Percentiles rank a stretch among this genome's conserved stretches.
Evolutionary conservation across 2,329 filamentous ascomycete species (phyloP).

Genomic region (Zymoseptoria brevis): DNA sequence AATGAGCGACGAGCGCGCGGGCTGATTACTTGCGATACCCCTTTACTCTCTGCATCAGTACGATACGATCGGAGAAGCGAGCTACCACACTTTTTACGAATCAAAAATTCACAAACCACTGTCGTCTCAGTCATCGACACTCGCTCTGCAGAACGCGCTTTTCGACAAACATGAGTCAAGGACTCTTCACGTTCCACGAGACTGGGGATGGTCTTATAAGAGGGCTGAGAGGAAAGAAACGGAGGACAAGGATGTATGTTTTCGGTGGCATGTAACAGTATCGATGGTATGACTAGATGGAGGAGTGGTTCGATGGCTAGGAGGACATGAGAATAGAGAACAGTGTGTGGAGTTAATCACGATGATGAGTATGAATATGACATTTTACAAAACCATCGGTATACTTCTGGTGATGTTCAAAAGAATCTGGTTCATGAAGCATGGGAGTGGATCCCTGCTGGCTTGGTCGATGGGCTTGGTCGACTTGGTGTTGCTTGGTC

Average conservation of each 20-base stretch:
- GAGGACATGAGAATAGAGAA: not conserved
- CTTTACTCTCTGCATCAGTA: constrained; percentile 7
- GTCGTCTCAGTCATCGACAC: not conserved
- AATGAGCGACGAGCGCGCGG: not conserved
- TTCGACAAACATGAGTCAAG: constrained; percentile 1
- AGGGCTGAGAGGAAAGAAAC: not conserved
- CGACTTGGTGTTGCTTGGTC: not conserved
- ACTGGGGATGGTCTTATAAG: not conserved
- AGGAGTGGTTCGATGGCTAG: not conserved
- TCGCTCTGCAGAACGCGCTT: not conserved
- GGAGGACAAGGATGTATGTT: constrained; percentile 5
- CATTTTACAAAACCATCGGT: not conserved
- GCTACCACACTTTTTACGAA: constrained; percentile 3
- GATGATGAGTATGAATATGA: not conserved
- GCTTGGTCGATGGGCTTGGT: not conserved
- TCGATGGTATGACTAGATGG: not conserved
- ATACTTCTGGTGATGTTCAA: not conserved
- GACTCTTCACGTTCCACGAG: not conserved
- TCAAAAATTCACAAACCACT: not conserved
- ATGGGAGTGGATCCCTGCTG: not conserved
- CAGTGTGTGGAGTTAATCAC: not conserved
- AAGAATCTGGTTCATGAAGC: not conserved
- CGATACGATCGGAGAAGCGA: constrained; percentile 6
- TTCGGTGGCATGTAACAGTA: constrained; percentile 1
- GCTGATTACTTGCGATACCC: constrained; percentile 19